Base-by-base conservation (phyloP, 352 stramenopile species). In the Globisporangium middletonii region DNA sequence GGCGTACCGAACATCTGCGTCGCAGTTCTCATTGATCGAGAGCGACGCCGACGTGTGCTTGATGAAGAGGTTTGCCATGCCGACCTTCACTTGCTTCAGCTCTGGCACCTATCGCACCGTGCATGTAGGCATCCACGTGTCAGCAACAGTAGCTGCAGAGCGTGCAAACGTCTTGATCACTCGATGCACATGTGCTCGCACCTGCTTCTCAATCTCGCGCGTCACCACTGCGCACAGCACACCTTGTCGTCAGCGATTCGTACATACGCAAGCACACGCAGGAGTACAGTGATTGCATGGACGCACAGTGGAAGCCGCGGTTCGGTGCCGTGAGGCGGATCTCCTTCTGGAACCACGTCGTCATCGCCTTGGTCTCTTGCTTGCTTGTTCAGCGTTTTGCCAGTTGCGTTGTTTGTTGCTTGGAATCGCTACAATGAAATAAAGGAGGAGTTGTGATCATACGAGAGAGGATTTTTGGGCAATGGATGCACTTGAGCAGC, bases 1-100 rank as follows among this genome's bases (percentile, higher is more conserved):
- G 6, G 13, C 35, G 11, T 52, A 92, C 83, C 85, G 84, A 35
- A 98, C 94, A 66, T 98, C 92, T 6, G 92, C 86, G 69, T 98
- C 92, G 42, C 91, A 96, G 75, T 98, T 98, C 65, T 98, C 94
- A 71, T 98, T 98, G 65, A 98, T 94, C 64, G 92, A 98, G 55
- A 98, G 79, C 69, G 82, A 96, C 4, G 94, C 94, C n/a, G 87
- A 97, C 33, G 94, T 98, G 72, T 98, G 94, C 67, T 98, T 95
- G 60, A 98, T 95, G 57, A 98, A 98, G 42, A 98, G 65, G 62
- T 97, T 98, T 41, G 84, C 88, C 84, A 97, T 94, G 18, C 94
- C 94, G 43, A 98, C 83, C 58, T 96, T 95, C 52, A 98, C 90
- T 49, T 75, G 69, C 52, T 70, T 58, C 28, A 94, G 56, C 65